Evolutionary conservation across 257 asterid species (phyloP).

Genomic region (Forsythia viridissima): DNA sequence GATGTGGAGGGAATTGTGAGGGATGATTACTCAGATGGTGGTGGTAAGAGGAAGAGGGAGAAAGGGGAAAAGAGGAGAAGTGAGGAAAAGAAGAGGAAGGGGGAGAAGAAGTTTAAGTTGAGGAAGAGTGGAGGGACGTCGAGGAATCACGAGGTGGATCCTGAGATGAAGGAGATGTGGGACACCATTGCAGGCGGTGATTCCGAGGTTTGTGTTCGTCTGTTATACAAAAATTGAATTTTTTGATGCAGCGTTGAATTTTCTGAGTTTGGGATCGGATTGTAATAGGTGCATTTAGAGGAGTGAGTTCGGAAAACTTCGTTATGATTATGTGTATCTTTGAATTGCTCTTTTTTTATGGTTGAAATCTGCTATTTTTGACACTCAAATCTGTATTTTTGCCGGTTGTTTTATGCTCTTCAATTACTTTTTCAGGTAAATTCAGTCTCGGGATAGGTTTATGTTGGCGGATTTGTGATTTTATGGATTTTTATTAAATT

Average conservation of each 20-base stretch:
- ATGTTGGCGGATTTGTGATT: neutral
- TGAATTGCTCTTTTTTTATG: neutral
- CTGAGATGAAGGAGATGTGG: conserved; percentile 97
- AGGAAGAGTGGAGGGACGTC: conserved; percentile 57
- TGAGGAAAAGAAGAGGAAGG: conserved; percentile 48
- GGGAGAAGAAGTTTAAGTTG: conserved; percentile 53
- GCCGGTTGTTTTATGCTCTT: neutral
- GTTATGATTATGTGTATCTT: neutral
- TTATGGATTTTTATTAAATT: conserved; percentile 15
- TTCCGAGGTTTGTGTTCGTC: conserved; percentile 43
- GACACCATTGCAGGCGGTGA: conserved; percentile 73
- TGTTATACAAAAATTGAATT: neutral
- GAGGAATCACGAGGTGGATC: conserved; percentile 75
- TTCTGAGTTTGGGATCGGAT: neutral
- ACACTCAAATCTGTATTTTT: neutral
- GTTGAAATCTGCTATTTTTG: neutral
- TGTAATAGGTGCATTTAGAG: neutral
- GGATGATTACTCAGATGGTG: conserved; percentile 56
- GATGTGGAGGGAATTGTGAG: conserved; percentile 46
- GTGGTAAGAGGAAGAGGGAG: conserved; percentile 39
- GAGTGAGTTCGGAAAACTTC: neutral
- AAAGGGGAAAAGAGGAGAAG: conserved; percentile 43
- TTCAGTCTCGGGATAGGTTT: neutral
- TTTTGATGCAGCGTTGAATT: conserved; percentile 4
- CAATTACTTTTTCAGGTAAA: neutral